phyloP scores from a whole-genome alignment of 108 stramenopile species.

The Cyclotella distinguenda region DNA sequence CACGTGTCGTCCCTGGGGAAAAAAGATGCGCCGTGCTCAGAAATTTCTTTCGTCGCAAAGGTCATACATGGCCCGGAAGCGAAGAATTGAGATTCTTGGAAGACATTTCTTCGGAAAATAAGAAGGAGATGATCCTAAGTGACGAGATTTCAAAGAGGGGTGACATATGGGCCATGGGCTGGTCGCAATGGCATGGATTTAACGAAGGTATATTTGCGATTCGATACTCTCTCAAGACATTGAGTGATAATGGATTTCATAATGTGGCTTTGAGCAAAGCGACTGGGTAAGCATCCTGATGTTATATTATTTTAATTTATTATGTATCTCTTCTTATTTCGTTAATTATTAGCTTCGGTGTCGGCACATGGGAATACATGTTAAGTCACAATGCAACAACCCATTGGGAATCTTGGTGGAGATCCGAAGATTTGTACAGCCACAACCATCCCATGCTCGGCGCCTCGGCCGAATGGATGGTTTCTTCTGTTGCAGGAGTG shows the following conservation, averaged over 20 bases:
- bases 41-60: slow-evolving; percentile 32
- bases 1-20: slow-evolving; percentile 39
- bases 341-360: slow-evolving; percentile 26
- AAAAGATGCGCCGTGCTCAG: slow-evolving; percentile 36
- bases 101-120: slow-evolving; percentile 2
- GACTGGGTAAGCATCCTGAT: background rate
- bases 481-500: slow-evolving; percentile 47
- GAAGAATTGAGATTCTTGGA: slow-evolving; percentile 26
- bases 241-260: slow-evolving; percentile 45
- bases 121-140: slow-evolving; percentile 28
- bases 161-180: slow-evolving; percentile 33
- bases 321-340: background rate
- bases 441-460: slow-evolving; percentile 65
- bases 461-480: slow-evolving; percentile 52
- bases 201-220: slow-evolving; percentile 48
- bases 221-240: slow-evolving; percentile 39
- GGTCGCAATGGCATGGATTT: slow-evolving; percentile 49
- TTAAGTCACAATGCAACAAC: slow-evolving; percentile 56
- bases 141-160: slow-evolving; percentile 35
- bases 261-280: slow-evolving; percentile 43
- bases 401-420: slow-evolving; percentile 54
- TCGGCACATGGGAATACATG: slow-evolving; percentile 49
- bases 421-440: slow-evolving; percentile 47
- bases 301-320: background rate
- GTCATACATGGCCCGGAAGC: slow-evolving; percentile 46